Conservation (phyloP, 805 yeast species). For the Henningerozyma blattae region DNA sequence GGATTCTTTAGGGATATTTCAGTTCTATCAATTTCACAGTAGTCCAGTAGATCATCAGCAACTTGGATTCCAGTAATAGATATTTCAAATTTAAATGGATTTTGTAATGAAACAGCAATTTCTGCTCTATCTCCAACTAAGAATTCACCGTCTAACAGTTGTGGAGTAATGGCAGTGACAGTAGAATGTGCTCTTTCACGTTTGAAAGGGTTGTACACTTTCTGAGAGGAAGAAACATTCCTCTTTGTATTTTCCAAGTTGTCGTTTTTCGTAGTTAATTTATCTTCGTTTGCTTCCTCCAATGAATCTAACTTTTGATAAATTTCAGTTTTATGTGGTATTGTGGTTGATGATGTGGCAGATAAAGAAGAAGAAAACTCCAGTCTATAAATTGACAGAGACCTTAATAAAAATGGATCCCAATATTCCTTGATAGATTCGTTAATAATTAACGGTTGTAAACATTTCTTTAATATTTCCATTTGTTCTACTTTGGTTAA, state of each 20-base stretch:
- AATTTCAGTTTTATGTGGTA: background rate
- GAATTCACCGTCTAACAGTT: constrained; percentile 4
- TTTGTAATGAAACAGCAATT: constrained; percentile 47
- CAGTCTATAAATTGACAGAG: constrained; percentile 27
- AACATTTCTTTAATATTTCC: constrained; percentile 21
- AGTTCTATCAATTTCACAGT: constrained; percentile 9
- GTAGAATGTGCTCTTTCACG: background rate
- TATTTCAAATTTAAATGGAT: constrained; percentile 70
- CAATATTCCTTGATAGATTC: constrained; percentile 38
- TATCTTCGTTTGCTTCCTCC: background rate
- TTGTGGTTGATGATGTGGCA: background rate
- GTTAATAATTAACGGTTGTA: constrained; percentile 17
- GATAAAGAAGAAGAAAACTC: constrained; percentile 3
- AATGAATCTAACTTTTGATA: background rate
- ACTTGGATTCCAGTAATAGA: constrained; percentile 41
- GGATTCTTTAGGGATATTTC: constrained; percentile 13
- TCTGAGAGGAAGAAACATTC: constrained; percentile 1
- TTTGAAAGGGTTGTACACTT: constrained; percentile 46
- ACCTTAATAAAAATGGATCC: constrained; percentile 60
- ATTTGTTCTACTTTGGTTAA: constrained; percentile 49
- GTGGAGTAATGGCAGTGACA: constrained; percentile 5
- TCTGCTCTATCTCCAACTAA: constrained; percentile 55
- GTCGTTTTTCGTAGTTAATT: background rate
- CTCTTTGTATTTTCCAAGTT: constrained; percentile 6
- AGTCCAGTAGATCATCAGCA: constrained; percentile 19